Percentiles rank a stretch among this genome's conserved stretches.
Conservation (phyloP, 768 basidiomycete species). For the Lactifluus volemus region DNA sequence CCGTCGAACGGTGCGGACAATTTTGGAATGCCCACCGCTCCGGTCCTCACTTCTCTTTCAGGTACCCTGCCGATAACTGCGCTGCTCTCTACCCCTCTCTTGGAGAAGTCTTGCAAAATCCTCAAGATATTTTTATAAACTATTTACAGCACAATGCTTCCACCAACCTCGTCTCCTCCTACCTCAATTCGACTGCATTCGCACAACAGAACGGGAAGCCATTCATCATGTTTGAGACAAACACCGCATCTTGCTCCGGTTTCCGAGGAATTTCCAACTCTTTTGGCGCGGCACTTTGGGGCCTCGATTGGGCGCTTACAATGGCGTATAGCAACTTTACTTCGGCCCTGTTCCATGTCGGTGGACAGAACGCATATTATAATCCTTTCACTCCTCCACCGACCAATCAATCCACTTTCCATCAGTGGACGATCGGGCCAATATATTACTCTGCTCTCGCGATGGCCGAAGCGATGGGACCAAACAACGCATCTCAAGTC, state of each 20-base stretch:
- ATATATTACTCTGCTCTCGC: constrained; percentile 67
- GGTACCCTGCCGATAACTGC: constrained; percentile 59
- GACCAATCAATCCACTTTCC: constrained; percentile 43
- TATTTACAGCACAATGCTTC: constrained; percentile 57
- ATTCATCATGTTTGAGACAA: constrained; percentile 51
- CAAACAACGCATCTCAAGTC: constrained; percentile 52
- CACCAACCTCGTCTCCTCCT: constrained; percentile 40
- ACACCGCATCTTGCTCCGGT: constrained; percentile 44
- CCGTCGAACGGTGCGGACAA: constrained; percentile 16
- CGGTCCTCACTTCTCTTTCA: constrained; percentile 22
- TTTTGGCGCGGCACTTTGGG: constrained; percentile 48
- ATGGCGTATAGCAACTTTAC: constrained; percentile 42
- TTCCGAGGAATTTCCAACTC: constrained; percentile 48
- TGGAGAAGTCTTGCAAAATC: constrained; percentile 29
- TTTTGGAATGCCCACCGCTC: neutral
- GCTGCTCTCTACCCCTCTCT: constrained; percentile 35
- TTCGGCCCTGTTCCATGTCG: constrained; percentile 40
- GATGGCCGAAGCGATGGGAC: constrained; percentile 61
- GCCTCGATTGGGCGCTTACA: constrained; percentile 42
- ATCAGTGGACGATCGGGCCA: constrained; percentile 67
- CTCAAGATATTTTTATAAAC: constrained; percentile 40
- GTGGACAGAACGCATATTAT: constrained; percentile 57
- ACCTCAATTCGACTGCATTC: constrained; percentile 38
- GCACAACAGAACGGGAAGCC: constrained; percentile 34
- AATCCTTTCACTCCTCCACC: constrained; percentile 46